Base-by-base conservation (phyloP, 2,329 filamentous ascomycete species). In the Xylariaceae sp. region DNA sequence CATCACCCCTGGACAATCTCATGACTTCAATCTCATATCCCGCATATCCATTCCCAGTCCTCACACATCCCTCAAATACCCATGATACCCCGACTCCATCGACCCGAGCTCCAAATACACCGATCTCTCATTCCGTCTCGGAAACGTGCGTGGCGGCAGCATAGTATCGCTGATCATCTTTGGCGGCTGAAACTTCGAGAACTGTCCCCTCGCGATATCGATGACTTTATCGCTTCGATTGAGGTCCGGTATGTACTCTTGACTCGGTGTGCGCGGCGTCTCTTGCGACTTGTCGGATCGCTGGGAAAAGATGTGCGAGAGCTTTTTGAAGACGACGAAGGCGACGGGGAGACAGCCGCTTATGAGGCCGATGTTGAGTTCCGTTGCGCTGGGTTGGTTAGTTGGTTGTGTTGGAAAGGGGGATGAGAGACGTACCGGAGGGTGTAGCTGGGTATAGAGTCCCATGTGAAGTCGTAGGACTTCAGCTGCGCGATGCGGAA, bases 391-490 rank as follows among this genome's bases (percentile, higher is more conserved):
- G 7, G 9, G 23, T 39, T 10, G 62, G 58, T n/a, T 3, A 10
- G 18, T 6, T 39, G 44, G 6, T 30, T 10, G 30, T 13, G 13
- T 8, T 42, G 10, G 17, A 51, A 4, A 1, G 2, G 4, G 18
- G 3, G 10, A n/a, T 15, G 4, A 15, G 17, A 8, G 53, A 50
- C 58, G 17, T 59, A 64, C 62, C 61, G 62, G 49, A 64, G 39
- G 1, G 58, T 62, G 10, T 63, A 63, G 49, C 58, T 63, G 9
- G 62, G 62, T 42, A 64, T 63, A 0, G 62, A 61, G 42, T 64
- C 62, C 66, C 66, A 67, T 6, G 64, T 66, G 48, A 63, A 57
- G 39, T 68, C 65, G 13, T 53, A 53, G n/a, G 66, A 64, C 6
- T 61, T 13, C 2, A 62, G 34, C 17, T 66, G 54, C 34, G 56